Conservation (phyloP, 169 alveolate species). For the Cryptosporidium parvum region DNA sequence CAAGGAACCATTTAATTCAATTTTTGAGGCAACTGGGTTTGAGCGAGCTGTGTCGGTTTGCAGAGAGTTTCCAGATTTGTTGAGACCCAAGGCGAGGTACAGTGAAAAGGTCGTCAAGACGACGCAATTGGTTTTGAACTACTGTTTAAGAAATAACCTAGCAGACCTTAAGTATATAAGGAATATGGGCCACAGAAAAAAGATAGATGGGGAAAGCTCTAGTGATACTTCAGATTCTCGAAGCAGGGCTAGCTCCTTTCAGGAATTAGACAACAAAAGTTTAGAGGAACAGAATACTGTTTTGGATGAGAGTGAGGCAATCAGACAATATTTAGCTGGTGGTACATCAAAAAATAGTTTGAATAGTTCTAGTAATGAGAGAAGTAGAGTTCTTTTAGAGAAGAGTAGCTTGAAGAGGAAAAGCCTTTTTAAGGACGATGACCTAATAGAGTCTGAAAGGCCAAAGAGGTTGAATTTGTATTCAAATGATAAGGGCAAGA, state of each 20-base stretch:
- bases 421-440: neutral
- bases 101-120: slow-evolving; percentile 26
- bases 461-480: neutral
- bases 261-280: neutral
- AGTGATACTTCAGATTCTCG: neutral
- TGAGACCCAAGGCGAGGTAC: slow-evolving; percentile 51
- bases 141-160: slow-evolving; percentile 19
- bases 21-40: slow-evolving; percentile 48
- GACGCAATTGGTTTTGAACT: slow-evolving; percentile 26
- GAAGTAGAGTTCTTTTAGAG: neutral
- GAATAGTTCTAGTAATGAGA: neutral
- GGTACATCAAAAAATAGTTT: neutral
- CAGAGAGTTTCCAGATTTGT: slow-evolving; percentile 47
- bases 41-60: slow-evolving; percentile 38
- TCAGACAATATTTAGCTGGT: neutral
- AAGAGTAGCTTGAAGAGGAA: slow-evolving; percentile 11
- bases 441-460: neutral
- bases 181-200: neutral
- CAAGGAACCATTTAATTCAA: slow-evolving; percentile 63
- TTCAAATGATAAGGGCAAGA: slow-evolving; percentile 16
- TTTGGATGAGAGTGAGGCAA: neutral
- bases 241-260: neutral
- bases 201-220: neutral
- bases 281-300: neutral
- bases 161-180: slow-evolving; percentile 2